Conservation (phyloP, 108 stramenopile species). For the Mediolabrus comicus region DNA sequence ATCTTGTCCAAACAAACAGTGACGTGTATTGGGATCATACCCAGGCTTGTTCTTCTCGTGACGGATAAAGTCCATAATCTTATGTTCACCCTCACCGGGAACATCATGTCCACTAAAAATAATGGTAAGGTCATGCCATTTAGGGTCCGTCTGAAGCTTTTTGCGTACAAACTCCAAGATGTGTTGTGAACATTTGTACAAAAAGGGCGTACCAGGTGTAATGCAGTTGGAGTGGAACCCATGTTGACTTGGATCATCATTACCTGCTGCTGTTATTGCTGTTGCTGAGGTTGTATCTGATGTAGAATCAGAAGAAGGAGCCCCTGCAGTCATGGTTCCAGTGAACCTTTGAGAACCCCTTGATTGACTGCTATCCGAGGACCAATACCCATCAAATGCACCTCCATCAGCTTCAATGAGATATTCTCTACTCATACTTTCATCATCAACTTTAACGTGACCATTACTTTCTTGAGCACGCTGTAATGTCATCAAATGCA, state of each 20-base stretch:
- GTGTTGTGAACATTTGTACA: constrained; percentile 70
- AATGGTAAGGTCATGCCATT: constrained; percentile 80
- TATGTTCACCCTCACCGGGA: constrained; percentile 99
- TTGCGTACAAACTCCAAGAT: constrained; percentile 69
- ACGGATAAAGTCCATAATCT: constrained; percentile 98
- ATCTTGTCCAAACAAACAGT: constrained; percentile 99
- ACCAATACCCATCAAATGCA: constrained; percentile 32
- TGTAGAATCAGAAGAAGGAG: not conserved
- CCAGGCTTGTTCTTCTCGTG: constrained; percentile 61
- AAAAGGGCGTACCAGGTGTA: constrained; percentile 98
- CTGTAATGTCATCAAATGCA: constrained; percentile 61
- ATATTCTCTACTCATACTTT: constrained; percentile 13
- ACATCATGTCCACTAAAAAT: constrained; percentile 97
- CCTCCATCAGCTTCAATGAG: constrained; percentile 44
- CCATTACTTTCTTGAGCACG: constrained; percentile 31
- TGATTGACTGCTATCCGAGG: not conserved
- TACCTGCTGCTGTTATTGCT: not conserved
- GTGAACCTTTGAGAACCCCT: constrained; percentile 34
- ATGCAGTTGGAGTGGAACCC: constrained; percentile 97
- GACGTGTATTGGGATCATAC: constrained; percentile 91
- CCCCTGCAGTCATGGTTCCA: constrained; percentile 37
- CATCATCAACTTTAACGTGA: constrained; percentile 36
- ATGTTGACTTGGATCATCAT: constrained; percentile 23
- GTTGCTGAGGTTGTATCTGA: constrained; percentile 1
- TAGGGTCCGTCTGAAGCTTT: constrained; percentile 79